Evolutionary conservation across 2,329 filamentous ascomycete species (phyloP).

Genomic region (Clonostachys rhizophaga): DNA sequence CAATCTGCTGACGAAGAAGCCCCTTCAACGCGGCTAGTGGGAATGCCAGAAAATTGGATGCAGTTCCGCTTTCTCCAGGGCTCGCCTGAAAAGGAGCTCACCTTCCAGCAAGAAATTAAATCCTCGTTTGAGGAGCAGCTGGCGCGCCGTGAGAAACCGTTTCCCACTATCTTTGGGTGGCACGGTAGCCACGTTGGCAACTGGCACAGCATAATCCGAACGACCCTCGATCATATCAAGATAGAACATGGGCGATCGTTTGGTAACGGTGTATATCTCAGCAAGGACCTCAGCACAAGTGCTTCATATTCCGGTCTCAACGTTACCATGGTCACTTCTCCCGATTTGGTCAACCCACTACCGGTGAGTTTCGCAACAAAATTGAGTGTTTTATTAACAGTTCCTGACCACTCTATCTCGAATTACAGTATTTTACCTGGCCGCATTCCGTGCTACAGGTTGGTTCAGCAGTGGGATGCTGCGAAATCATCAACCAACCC

Average conservation of each 20-base stretch:
- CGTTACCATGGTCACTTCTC: too few relatives aligned
- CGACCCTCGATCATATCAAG: constrained; percentile 70
- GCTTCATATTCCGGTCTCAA: constrained; percentile 3
- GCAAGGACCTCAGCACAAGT: constrained; percentile 52
- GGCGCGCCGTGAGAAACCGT: constrained; percentile 5
- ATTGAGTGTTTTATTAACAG: too few relatives aligned
- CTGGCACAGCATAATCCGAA: constrained; percentile 87
- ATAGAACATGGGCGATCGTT: constrained; percentile 61
- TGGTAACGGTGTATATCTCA: constrained; percentile 82
- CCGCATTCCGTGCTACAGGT: constrained; percentile 61
- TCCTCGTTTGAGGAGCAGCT: constrained; percentile 17
- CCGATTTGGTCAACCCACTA: too few relatives aligned
- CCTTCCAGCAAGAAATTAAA: constrained; percentile 62
- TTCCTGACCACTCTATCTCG: constrained; percentile 29
- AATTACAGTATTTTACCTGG: constrained; percentile 40
- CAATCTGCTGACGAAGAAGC: neutral
- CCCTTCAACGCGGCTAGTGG: constrained; percentile 40
- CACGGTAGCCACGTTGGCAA: constrained; percentile 74
- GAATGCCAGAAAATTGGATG: constrained; percentile 58
- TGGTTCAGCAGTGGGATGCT: constrained; percentile 61
- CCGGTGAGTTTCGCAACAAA: too few relatives aligned
- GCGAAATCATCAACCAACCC: constrained; percentile 79
- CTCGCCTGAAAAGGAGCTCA: constrained; percentile 78
- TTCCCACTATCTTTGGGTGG: constrained; percentile 79
- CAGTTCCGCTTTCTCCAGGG: constrained; percentile 90